Conservation (phyloP, 805 yeast species). For the Wickerhamomyces strasburgensis region DNA sequence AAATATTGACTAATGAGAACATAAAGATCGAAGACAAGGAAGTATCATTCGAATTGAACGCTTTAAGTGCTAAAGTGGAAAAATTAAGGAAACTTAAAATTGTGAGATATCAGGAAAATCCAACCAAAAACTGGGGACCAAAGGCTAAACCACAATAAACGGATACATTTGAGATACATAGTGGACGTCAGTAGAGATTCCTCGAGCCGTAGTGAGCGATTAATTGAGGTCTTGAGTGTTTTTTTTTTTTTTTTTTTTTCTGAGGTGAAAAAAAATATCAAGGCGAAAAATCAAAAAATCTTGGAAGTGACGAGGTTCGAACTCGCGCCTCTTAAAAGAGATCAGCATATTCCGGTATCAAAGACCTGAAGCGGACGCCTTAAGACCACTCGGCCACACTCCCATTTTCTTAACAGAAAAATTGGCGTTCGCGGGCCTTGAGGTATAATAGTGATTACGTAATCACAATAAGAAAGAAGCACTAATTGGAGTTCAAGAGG, state of each 20-base stretch:
- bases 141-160: constrained; percentile 63
- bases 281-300: neutral
- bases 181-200: no score
- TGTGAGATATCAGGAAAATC: constrained; percentile 87
- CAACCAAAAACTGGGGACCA: constrained; percentile 97
- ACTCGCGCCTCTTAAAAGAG: constrained; percentile 24
- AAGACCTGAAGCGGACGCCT: constrained; percentile 23
- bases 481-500: no score
- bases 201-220: no score
- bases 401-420: constrained; percentile 5
- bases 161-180: no score
- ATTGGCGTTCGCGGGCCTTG: no score
- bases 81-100: constrained; percentile 69
- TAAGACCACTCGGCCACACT: constrained; percentile 24
- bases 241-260: no score
- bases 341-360: constrained; percentile 15
- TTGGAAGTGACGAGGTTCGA: constrained; percentile 25
- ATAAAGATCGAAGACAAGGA: constrained; percentile 30
- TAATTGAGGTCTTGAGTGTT: no score
- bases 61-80: constrained; percentile 51
- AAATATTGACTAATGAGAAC: constrained; percentile 43
- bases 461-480: no score
- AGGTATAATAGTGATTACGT: no score
- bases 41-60: constrained; percentile 58
- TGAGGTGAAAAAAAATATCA: neutral